A percentile compares a stretch with the other conserved stretches of the same genome.
These are phyloP conservation scores for Chamaenerion angustifolium DNA, from an alignment of 345 rosid species.

Conservation along the genomic window DNA sequence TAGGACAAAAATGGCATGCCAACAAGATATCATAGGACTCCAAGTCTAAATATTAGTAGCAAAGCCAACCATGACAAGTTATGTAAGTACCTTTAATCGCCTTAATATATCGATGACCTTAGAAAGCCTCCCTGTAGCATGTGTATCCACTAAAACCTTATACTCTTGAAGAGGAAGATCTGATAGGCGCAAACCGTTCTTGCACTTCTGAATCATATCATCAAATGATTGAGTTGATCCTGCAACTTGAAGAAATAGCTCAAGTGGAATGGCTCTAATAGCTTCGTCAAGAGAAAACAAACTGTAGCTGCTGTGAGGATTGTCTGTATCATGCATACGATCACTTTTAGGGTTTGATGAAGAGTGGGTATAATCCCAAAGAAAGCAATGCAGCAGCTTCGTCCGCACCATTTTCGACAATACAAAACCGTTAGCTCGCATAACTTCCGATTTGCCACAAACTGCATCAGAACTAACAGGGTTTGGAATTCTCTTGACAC, in stretches of 20 bases:
- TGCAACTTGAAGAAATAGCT: constrained; percentile 75
- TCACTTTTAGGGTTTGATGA: constrained; percentile 39
- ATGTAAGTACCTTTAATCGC: constrained; percentile 60
- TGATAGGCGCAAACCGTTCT: constrained; percentile 47
- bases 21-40: not conserved
- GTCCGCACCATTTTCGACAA: constrained; percentile 89
- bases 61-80: constrained; percentile 4
- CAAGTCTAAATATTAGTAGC: constrained; percentile 2
- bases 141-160: constrained; percentile 61
- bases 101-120: constrained; percentile 61
- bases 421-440: constrained; percentile 92
- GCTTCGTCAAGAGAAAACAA: constrained; percentile 68
- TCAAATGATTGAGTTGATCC: constrained; percentile 60
- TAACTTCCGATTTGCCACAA: constrained; percentile 47
- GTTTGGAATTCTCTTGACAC: constrained; percentile 49
- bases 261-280: constrained; percentile 63
- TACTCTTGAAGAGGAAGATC: constrained; percentile 67
- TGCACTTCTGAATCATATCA: constrained; percentile 66
- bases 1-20: not conserved
- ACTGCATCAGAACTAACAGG: constrained; percentile 31
- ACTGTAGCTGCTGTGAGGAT: constrained; percentile 26
- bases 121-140: constrained; percentile 77
- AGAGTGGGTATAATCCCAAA: constrained; percentile 56
- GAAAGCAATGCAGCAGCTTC: constrained; percentile 64
- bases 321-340: constrained; percentile 22